These are phyloP conservation scores for Parietichytrium sp. DNA, from an alignment of 108 stramenopile species.

Conservation along the genomic window DNA sequence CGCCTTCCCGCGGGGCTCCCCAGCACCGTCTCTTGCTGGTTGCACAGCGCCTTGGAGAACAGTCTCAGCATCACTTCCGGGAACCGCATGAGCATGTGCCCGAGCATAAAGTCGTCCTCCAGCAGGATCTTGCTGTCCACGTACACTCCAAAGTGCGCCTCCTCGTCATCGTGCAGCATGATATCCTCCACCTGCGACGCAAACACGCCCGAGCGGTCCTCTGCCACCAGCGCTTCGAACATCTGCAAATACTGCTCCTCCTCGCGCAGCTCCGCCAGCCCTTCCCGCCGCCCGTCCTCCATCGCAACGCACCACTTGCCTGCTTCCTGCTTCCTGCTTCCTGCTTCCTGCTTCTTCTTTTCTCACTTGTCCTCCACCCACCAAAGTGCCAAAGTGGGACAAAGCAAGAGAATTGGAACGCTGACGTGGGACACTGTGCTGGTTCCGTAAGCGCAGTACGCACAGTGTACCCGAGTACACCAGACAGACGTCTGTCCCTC, in stretches of 20 bases:
- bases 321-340: not conserved
- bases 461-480: no score
- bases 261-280: not conserved
- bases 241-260: conserved; percentile 31
- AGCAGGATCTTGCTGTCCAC: conserved; percentile 28
- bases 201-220: not conserved
- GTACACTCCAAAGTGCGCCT: conserved; percentile 34
- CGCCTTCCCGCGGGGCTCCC: no score
- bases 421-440: no score
- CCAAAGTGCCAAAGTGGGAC: no score
- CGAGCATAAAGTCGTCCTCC: conserved; percentile 28
- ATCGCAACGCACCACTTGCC: conserved; percentile 22
- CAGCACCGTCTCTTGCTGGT: not conserved
- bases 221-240: not conserved
- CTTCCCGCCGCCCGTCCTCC: not conserved
- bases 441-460: no score
- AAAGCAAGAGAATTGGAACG: no score
- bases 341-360: no score
- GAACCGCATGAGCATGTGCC: conserved; percentile 17
- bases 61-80: conserved; percentile 28
- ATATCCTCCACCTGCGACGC: conserved; percentile 1
- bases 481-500: no score
- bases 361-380: no score
- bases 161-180: not conserved
- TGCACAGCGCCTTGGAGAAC: not conserved